A percentile compares a stretch with the other conserved stretches of the same genome.
Conservation (phyloP, 805 yeast genomes). For the Saccharomycopsis sp. region DNA sequence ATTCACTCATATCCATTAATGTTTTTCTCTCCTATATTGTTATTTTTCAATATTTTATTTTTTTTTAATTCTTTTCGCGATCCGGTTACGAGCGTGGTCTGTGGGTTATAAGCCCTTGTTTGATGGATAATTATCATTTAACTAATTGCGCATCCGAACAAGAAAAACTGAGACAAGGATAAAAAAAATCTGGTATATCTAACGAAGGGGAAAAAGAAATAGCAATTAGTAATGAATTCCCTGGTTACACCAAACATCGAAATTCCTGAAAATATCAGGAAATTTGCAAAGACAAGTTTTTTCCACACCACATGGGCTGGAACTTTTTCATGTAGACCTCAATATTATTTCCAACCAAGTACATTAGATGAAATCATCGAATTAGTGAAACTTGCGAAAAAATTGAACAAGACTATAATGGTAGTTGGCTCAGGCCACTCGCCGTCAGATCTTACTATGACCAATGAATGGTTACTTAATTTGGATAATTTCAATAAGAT, state of each 20-base stretch:
- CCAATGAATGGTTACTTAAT: constrained; percentile 81
- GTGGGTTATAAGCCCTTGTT: no score
- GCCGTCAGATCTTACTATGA: constrained; percentile 86
- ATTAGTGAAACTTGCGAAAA: constrained; percentile 61
- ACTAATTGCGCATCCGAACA: no score
- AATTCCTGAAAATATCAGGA: constrained; percentile 8
- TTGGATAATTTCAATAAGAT: constrained; percentile 69
- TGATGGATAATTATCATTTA: no score
- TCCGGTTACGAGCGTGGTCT: not conserved
- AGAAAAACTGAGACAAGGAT: no score
- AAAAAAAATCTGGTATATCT: no score
- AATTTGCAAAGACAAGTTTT: not conserved
- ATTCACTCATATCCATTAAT: not conserved
- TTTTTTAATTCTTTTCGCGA: not conserved
- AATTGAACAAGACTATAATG: constrained; percentile 57
- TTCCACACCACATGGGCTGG: constrained; percentile 82
- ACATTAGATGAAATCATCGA: constrained; percentile 58
- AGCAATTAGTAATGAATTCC: not conserved
- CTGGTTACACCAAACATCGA: not conserved
- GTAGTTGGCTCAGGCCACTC: constrained; percentile 94
- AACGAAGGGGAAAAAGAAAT: no score
- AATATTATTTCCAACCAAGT: constrained; percentile 71
- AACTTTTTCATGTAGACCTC: constrained; percentile 73
- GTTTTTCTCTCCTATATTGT: not conserved
- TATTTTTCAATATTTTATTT: not conserved